A percentile compares a stretch with the other conserved stretches of the same genome.
phyloP scores from a whole-genome alignment of 2,329 filamentous ascomycete genomes.

The Gyromitra esculenta region DNA sequence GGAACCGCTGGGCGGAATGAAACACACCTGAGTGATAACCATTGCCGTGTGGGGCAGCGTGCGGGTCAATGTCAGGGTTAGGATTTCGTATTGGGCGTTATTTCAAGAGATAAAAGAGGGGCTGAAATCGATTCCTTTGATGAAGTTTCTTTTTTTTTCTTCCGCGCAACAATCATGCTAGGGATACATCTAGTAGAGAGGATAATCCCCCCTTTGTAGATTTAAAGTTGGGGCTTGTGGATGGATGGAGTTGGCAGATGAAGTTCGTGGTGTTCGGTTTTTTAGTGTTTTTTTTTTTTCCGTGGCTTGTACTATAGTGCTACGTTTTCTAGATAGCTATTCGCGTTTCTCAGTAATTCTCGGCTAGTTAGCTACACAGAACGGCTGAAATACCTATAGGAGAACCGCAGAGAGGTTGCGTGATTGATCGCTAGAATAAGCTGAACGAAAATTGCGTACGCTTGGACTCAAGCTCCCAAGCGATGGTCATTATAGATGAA shows the following conservation, averaged over 20 bases:
- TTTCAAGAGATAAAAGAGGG: neutral
- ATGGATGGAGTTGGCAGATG: slow-evolving; percentile 29
- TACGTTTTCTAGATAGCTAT: slow-evolving; percentile 1
- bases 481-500: too few species aligned
- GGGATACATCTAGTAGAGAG: neutral
- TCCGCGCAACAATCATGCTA: neutral
- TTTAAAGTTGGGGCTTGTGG: slow-evolving; percentile 32
- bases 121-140: neutral
- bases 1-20: slow-evolving; percentile 82
- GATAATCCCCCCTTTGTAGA: neutral
- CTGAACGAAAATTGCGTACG: too few species aligned
- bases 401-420: neutral
- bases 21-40: slow-evolving; percentile 69
- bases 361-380: neutral
- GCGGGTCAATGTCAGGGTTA: slow-evolving; percentile 10
- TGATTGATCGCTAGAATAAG: neutral
- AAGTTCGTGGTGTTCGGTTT: slow-evolving; percentile 14
- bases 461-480: too few species aligned
- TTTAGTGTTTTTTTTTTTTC: slow-evolving; percentile 14
- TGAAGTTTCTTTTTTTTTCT: neutral
- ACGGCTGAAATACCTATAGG: neutral
- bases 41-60: neutral
- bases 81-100: slow-evolving; percentile 18
- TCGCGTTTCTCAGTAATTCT: neutral
- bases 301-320: slow-evolving; percentile 23